phyloP scores from a whole-genome alignment of 768 basidiomycete genomes.

The Hysterangium stoloniferum region DNA sequence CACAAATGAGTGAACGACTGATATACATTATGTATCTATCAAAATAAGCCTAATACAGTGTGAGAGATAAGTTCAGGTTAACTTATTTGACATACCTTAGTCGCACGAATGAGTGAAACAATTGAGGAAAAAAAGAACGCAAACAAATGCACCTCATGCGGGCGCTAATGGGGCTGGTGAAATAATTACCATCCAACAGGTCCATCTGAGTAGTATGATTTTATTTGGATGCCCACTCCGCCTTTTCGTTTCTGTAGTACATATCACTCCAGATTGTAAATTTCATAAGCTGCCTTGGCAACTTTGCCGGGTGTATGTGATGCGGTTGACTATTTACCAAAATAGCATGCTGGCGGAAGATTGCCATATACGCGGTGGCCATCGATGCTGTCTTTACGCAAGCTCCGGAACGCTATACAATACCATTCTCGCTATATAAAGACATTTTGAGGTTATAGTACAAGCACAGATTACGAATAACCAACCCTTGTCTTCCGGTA shows the following conservation, averaged over 20 bases:
- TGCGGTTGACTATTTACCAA: slow-evolving; percentile 73
- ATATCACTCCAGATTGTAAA: slow-evolving; percentile 72
- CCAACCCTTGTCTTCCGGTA: slow-evolving; percentile 49
- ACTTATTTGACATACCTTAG: too few relatives aligned
- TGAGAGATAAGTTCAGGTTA: too few relatives aligned
- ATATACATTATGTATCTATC: too few relatives aligned
- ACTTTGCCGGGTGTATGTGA: slow-evolving; percentile 79
- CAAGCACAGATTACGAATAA: background rate
- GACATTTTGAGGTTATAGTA: background rate
- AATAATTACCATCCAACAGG: slow-evolving; percentile 67
- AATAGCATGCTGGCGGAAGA: slow-evolving; percentile 75
- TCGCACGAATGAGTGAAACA: too few relatives aligned
- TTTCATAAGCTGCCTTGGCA: slow-evolving; percentile 68
- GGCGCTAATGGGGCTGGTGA: too few relatives aligned
- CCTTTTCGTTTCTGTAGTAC: slow-evolving; percentile 62
- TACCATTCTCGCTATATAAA: slow-evolving; percentile 77
- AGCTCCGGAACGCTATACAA: slow-evolving; percentile 82
- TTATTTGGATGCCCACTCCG: slow-evolving; percentile 44
- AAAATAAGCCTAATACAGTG: too few relatives aligned
- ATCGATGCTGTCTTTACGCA: slow-evolving; percentile 63
- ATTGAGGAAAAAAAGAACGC: too few relatives aligned
- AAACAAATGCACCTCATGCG: too few relatives aligned
- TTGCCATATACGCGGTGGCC: slow-evolving; percentile 91
- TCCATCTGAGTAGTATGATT: slow-evolving; percentile 50
- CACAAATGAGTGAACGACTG: too few relatives aligned